Percentiles rank a stretch among this genome's conserved stretches.
phyloP scores from a whole-genome alignment of 73 alveolate species.

The Paramecium sonneborni region DNA sequence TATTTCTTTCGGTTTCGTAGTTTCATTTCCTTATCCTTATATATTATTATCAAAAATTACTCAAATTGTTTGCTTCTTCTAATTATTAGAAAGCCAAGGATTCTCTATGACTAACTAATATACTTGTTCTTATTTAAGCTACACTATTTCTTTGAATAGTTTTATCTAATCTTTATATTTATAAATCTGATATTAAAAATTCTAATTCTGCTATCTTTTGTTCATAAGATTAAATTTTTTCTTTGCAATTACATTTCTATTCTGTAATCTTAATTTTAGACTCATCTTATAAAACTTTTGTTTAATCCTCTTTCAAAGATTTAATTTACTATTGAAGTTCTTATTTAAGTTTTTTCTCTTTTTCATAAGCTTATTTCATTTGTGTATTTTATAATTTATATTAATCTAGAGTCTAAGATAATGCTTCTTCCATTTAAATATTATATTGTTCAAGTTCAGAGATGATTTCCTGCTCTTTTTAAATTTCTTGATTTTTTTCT shows the following conservation, averaged over 20 bases:
- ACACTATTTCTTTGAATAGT: background rate
- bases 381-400: background rate
- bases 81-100: background rate
- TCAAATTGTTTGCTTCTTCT: background rate
- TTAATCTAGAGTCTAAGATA: background rate
- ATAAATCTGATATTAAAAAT: background rate
- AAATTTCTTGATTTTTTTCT: background rate
- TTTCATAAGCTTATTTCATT: background rate
- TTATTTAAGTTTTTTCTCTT: background rate
- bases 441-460: background rate
- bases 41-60: background rate
- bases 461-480: background rate
- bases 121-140: background rate
- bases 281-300: background rate
- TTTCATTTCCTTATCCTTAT: background rate
- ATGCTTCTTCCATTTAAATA: background rate
- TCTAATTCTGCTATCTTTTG: background rate
- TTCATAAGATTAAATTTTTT: background rate
- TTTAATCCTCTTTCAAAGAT: background rate
- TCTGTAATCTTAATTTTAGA: background rate
- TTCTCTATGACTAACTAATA: background rate
- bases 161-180: background rate
- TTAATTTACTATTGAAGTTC: background rate
- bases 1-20: background rate
- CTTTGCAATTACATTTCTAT: background rate